phyloP scores from a whole-genome alignment of 73 alveolate species.

The Symbiodinium natans region DNA sequence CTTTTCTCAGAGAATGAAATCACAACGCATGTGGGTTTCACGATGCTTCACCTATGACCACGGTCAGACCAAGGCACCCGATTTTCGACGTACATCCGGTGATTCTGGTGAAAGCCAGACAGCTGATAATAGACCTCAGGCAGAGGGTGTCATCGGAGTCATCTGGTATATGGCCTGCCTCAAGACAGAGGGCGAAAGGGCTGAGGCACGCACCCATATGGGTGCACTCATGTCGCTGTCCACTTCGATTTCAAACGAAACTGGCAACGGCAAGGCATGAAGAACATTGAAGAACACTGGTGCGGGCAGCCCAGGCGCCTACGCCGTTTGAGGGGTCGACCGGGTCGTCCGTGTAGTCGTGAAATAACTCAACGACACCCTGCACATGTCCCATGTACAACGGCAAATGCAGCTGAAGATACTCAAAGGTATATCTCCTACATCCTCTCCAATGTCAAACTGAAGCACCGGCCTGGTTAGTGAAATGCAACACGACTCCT shows the following conservation, averaged over 20 bases:
- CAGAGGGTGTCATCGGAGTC: neutral
- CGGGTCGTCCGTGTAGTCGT: slow-evolving; percentile 74
- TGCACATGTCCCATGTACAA: neutral
- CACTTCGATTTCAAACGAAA: slow-evolving; percentile 55
- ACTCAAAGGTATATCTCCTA: neutral
- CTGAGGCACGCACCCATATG: slow-evolving; percentile 46
- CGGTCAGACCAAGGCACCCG: slow-evolving; percentile 3
- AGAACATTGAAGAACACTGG: too few relatives aligned
- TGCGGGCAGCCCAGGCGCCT: slow-evolving; percentile 15
- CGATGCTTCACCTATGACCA: too few relatives aligned
- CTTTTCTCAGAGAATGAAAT: too few relatives aligned
- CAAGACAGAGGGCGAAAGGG: neutral
- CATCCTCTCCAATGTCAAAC: neutral
- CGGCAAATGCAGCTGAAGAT: neutral
- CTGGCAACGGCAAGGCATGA: slow-evolving; percentile 14
- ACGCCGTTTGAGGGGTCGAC: slow-evolving; percentile 47
- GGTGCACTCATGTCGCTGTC: slow-evolving; percentile 64
- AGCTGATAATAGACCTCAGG: slow-evolving; percentile 59
- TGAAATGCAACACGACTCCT: slow-evolving; percentile 81
- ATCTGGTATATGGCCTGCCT: neutral
- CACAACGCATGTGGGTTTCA: too few relatives aligned
- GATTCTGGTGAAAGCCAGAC: slow-evolving; percentile 92
- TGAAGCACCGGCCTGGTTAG: slow-evolving; percentile 34
- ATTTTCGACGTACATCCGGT: slow-evolving; percentile 67
- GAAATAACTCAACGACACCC: slow-evolving; percentile 74